Percentiles rank a stretch among this genome's conserved stretches.
These are phyloP conservation scores for Neopestalotiopsis clavispora DNA, from an alignment of 2,329 filamentous ascomycete species.

Conservation along the genomic window DNA sequence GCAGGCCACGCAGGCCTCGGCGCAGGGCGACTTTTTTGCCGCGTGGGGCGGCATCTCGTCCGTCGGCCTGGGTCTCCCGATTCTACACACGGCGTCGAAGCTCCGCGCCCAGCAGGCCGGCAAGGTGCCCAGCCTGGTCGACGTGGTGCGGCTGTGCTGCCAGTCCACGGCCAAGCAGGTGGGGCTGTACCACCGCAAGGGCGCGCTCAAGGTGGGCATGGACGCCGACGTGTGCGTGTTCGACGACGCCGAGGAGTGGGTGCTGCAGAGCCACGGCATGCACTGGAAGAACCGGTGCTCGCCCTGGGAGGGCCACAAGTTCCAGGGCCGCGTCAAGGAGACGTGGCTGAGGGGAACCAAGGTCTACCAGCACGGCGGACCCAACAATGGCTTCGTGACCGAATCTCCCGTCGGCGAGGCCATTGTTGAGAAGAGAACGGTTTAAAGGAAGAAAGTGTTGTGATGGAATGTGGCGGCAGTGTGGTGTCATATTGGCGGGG, in stretches of 20 bases:
- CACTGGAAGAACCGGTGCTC: conserved; percentile 93
- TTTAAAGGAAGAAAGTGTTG: conserved; percentile 31
- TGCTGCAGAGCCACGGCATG: conserved; percentile 78
- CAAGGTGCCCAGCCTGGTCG: conserved; percentile 61
- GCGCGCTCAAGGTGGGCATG: conserved; percentile 78
- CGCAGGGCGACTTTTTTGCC: conserved; percentile 85
- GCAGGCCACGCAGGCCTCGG: conserved; percentile 42
- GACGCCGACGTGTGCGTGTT: conserved; percentile 94
- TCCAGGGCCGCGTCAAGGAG: conserved; percentile 79
- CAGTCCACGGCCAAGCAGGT: conserved; percentile 88
- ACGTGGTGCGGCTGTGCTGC: conserved; percentile 86
- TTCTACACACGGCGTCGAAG: conserved; percentile 80
- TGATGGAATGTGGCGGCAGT: background rate
- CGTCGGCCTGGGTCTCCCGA: conserved; percentile 89
- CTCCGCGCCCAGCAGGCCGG: conserved; percentile 58
- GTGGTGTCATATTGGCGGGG: background rate
- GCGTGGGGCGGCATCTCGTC: conserved; percentile 97
- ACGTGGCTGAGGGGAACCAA: conserved; percentile 82
- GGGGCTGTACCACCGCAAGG: conserved; percentile 80
- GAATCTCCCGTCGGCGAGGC: conserved; percentile 54
- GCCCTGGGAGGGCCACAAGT: conserved; percentile 82
- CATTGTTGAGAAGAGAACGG: conserved; percentile 64
- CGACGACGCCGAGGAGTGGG: conserved; percentile 81
- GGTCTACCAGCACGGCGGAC: conserved; percentile 72
- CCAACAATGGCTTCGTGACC: conserved; percentile 54